Evolutionary conservation across 2,329 filamentous ascomycete species (phyloP).

Genomic region (Pochonia chlamydosporia): DNA sequence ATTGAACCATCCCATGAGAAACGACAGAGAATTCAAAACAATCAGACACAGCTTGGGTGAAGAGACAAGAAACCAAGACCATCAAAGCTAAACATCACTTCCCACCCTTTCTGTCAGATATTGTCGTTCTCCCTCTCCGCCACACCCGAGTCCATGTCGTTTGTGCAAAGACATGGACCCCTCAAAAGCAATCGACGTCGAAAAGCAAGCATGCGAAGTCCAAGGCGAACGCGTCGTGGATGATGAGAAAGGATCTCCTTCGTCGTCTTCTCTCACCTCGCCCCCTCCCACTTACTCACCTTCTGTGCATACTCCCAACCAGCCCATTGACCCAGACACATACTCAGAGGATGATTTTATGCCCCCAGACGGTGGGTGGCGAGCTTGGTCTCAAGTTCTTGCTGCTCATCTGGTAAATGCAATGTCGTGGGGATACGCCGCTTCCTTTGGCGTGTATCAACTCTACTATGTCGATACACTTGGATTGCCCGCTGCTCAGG

Average conservation of each 20-base stretch:
- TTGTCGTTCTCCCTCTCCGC: not conserved
- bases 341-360: not conserved
- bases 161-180: not conserved
- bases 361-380: constrained; percentile 37
- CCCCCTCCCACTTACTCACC: not conserved
- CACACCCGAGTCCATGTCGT: not conserved
- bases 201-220: not conserved
- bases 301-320: not conserved
- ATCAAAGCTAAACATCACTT: not conserved
- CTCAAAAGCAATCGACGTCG: not conserved
- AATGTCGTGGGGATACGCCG: constrained; percentile 44
- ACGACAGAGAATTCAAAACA: not conserved
- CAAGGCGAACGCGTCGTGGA: not conserved
- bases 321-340: constrained; percentile 7
- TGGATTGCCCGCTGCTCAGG: constrained; percentile 26
- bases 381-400: constrained; percentile 47
- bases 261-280: not conserved
- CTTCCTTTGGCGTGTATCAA: constrained; percentile 49
- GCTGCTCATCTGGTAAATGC: constrained; percentile 41
- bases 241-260: not conserved
- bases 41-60: not conserved
- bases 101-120: no score
- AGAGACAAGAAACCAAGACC: not conserved
- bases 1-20: not conserved
- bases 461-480: constrained; percentile 36